Evolutionary conservation across 2,329 filamentous ascomycete species (phyloP), one percentile per base, ranked within the genome.

Genomic region (Chaetomium sp.): DNA sequence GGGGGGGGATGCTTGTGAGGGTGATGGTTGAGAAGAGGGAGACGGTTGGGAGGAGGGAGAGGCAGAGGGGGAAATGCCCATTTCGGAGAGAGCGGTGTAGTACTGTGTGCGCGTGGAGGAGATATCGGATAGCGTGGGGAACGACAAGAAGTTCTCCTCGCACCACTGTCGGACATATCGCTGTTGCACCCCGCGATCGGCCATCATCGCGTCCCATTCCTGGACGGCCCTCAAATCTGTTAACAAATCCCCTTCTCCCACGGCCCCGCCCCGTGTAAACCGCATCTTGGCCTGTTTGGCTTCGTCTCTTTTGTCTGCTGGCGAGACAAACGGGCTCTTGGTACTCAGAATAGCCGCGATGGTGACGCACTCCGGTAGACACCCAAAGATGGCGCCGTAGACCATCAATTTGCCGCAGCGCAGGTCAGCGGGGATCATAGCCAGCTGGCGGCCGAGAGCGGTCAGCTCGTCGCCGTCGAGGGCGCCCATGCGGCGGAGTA

Each of bases 341-440:
- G 89, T 87, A 54, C 91, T 96, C n/a, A 99, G 78, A 42, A 97
- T 94, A 7, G 91, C 87, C 1, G 94, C 89, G 59, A 97, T 91
- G 2, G 88, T 91, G 54, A 97, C 79, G 62, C 87, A 91, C 52
- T 92, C 85, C 65, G 96, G 90, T 6, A 97, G 79, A 66, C 92
- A 97, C 37, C 89, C 89, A 66, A 99, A 97, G 56, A 95, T 91
- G 12, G 90, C 87, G 5, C 94, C 94, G 67, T 95, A 96, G 3
- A 99, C 89, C 79, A 99, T 90, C 37, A 99, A 79, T 71, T 99
- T 99, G 46, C 89, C 90, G 69, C 91, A 95, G 34, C 92, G 85
- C 48, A 99, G 78, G 67, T 99, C 94, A 0, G 92, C 89, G 1
- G 94, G 94, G 50, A 99, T 91, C 83, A 95, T 89, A 14, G 91